Base-by-base conservation (phyloP, 495 filamentous ascomycete genomes). In the Cetradonia linearis region DNA sequence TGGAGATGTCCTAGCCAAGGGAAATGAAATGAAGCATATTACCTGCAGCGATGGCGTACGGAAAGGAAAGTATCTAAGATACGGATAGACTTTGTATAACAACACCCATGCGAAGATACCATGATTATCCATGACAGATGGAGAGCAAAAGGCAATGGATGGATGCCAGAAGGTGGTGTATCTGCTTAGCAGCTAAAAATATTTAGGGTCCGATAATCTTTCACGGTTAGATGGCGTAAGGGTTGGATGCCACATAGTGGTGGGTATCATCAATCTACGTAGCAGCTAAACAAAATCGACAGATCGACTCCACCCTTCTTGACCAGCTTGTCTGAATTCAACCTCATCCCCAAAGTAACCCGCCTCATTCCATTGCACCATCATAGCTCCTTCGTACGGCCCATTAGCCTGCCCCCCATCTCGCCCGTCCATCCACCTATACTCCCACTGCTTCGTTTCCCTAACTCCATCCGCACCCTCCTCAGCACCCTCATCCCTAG, bases 331-430 rank as follows among this genome's bases (percentile, higher is more conserved):
- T 33, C 86, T 76, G 68, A 97, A 97, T 70, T 97, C 92, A 28
- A 95, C 88, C 0, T 89, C 92, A 65, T 95, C 88, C 2, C 85
- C 89, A 74, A 98, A 98, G 65, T 96, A 97, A 6, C 94, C 94
- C 13, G 89, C 89, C 58, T 85, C 80, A 61, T 85, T 81, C 93
- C 93, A 98, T 0, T 86, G 84, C 49, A 79, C 78, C 93, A 98
- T 98, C 53, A 84, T 89, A 0, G 75, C 66, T 16, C 80, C 83
- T 66, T 95, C 88, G 69, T 91, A 98, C 1, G 91, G 91, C 0
- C 93, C 94, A 71, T 97, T 87, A 36, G 80, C 78, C 53, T 83
- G 78, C 0, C 82, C 88, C 4, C 82, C 85, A 67, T 95, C 93
- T n/a, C 89, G 77, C 46, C 85, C 89, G 66, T 95, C 90, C 16